Evolutionary conservation across 2,329 filamentous ascomycete species (phyloP), one percentile per base, ranked within the genome.

Genomic region (Diaporthe capsici): DNA sequence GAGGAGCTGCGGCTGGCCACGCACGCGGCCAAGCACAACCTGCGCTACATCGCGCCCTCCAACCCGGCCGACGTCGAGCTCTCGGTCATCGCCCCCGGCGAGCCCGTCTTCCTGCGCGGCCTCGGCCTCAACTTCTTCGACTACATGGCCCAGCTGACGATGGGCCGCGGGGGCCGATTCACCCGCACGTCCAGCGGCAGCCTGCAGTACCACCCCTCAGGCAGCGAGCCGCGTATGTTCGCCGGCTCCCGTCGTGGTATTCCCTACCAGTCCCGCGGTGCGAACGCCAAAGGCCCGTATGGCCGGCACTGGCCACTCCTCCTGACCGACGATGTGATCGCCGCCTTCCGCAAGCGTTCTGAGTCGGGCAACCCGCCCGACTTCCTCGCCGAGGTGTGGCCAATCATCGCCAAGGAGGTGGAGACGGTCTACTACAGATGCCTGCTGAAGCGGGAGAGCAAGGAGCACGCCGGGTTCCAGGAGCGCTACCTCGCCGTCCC

Each of bases 41-140:
- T 72, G 53, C 51, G 42, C 55, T 58, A 72, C 42, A 31, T 72
- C n/a, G 53, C 9, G 34, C 70, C 70, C 3, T 20, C 25, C n/a
- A 72, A 72, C 70, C 70, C 70, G 34, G 70, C 70, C 20, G 70
- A 72, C 37, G 53, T 72, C 55, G 70, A 72, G 53, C 70, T 47
- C 25, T 34, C 37, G 4, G 34, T 28, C 39, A 61, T 72, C 53
- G 70, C 37, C 0, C 37, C 53, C 15, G 55, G 70, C 6, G 70
- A 72, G 37, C 39, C 25, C 3, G 70, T 72, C 4, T 58, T 72
- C 70, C 70, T 72, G 28, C 70, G 70, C 28, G 70, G 70, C n/a
- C 55, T 72, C 9, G 70, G 70, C 37, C 53, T 72, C 0, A 72
- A 72, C 70, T 72, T 72, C 37, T 72, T 57, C 25, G 70, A 72